Evolutionary conservation across 345 rosid species (phyloP).

Genomic region (Moricandia moricandioides): DNA sequence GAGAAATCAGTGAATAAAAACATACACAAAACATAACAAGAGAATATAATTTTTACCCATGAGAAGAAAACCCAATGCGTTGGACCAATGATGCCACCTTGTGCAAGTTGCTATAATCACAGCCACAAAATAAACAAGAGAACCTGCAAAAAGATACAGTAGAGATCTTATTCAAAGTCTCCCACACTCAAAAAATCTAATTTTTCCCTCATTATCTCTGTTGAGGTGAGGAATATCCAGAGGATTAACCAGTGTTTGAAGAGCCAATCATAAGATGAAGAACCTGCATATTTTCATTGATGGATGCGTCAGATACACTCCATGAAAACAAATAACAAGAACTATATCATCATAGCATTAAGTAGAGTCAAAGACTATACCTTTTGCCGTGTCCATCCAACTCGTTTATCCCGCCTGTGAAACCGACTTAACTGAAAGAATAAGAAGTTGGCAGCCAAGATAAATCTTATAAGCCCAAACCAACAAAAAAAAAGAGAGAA

Average conservation of each 20-base stretch:
- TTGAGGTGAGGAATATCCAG: neutral
- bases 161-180: neutral
- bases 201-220: neutral
- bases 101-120: conserved; percentile 35
- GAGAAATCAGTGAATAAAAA: neutral
- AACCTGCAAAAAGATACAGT: conserved; percentile 28
- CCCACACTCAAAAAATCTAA: conserved; percentile 1
- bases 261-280: conserved; percentile 43
- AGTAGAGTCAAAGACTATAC: conserved; percentile 29
- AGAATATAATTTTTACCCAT: conserved; percentile 22
- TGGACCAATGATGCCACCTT: conserved; percentile 43
- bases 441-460: conserved; percentile 16
- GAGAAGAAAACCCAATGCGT: conserved; percentile 35
- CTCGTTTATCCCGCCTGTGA: conserved; percentile 48
- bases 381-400: conserved; percentile 72
- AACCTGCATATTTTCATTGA: conserved; percentile 27
- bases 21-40: neutral
- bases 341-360: neutral
- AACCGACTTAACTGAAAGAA: conserved; percentile 54
- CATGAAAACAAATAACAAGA: neutral
- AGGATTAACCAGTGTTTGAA: conserved; percentile 32
- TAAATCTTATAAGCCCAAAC: conserved; percentile 27
- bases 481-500: neutral
- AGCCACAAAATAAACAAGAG: conserved; percentile 36
- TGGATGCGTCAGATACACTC: conserved; percentile 8